Conservation (phyloP, 352 stramenopile genomes). For the Pilasporangium apinafurcum region DNA sequence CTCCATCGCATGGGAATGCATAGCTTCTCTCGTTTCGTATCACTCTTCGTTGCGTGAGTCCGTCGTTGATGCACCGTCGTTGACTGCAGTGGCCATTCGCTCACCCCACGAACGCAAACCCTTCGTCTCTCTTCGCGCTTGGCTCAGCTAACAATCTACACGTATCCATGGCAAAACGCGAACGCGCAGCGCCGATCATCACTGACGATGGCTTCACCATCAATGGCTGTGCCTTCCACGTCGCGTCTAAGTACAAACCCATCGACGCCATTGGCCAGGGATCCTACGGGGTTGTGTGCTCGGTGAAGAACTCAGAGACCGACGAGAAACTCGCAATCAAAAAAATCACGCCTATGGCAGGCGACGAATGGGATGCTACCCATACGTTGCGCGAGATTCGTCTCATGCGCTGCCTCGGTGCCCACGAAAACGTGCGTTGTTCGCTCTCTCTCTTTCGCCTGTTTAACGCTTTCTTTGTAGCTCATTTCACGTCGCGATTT, state of each 20-base stretch:
- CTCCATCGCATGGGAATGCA: neutral
- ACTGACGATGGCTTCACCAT: constrained; percentile 76
- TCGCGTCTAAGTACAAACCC: constrained; percentile 75
- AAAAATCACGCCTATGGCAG: constrained; percentile 90
- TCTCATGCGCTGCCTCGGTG: constrained; percentile 83
- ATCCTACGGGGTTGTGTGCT: constrained; percentile 93
- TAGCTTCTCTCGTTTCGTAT: neutral
- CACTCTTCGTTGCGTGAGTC: neutral
- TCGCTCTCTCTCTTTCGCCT: neutral
- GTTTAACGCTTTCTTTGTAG: neutral
- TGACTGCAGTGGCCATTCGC: too few species aligned
- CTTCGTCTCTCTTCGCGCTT: too few species aligned
- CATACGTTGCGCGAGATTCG: constrained; percentile 88
- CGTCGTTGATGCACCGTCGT: too few species aligned
- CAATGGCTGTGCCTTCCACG: constrained; percentile 79
- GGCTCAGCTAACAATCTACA: neutral
- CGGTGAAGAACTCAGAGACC: constrained; percentile 70
- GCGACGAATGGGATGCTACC: constrained; percentile 86
- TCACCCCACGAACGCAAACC: too few species aligned
- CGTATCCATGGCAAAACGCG: constrained; percentile 50
- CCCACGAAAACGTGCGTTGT: constrained; percentile 86
- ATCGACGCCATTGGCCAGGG: constrained; percentile 88
- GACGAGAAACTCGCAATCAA: constrained; percentile 89
- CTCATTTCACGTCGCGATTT: too few species aligned
- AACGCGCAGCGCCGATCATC: constrained; percentile 48